A percentile compares a stretch with the other conserved stretches of the same genome.
These are phyloP conservation scores for Cercospora nicotianae DNA, from an alignment of 2,329 filamentous ascomycete genomes.

Conservation along the genomic window DNA sequence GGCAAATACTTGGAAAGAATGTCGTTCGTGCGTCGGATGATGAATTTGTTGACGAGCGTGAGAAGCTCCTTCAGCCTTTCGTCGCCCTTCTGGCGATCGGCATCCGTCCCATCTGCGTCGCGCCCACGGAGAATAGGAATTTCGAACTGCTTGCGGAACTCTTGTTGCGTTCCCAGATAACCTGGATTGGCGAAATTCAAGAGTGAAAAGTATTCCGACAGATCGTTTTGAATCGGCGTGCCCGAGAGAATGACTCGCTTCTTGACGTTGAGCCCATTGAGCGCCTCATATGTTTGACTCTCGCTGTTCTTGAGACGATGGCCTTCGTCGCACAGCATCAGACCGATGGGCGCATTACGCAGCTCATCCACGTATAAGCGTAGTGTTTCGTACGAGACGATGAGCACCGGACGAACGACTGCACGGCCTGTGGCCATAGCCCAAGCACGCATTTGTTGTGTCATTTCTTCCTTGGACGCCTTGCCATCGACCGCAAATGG, in stretches of 20 bases:
- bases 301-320: conserved; percentile 97
- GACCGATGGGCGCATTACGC: conserved; percentile 82
- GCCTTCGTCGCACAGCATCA: conserved; percentile 94
- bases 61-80: conserved; percentile 80
- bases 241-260: conserved; percentile 92
- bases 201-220: conserved; percentile 96
- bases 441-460: conserved; percentile 89
- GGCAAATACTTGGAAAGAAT: conserved; percentile 96
- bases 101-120: conserved; percentile 84
- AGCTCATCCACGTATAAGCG: conserved; percentile 88
- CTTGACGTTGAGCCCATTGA: conserved; percentile 87
- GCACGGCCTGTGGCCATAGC: conserved; percentile 86
- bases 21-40: conserved; percentile 96
- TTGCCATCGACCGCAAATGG: conserved; percentile 98
- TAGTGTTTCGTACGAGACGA: conserved; percentile 96
- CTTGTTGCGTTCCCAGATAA: conserved; percentile 80
- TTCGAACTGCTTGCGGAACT: conserved; percentile 93
- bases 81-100: conserved; percentile 78
- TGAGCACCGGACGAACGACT: conserved; percentile 88
- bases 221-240: conserved; percentile 95
- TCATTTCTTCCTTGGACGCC: conserved; percentile 90
- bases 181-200: conserved; percentile 96
- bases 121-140: conserved; percentile 87
- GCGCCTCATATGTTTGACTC: conserved; percentile 87
- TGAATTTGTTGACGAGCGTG: conserved; percentile 90